A percentile compares a stretch with the other conserved stretches of the same genome.
These are phyloP conservation scores for Canavalia gladiata DNA, from an alignment of 306 rosid species.

Conservation along the genomic window DNA sequence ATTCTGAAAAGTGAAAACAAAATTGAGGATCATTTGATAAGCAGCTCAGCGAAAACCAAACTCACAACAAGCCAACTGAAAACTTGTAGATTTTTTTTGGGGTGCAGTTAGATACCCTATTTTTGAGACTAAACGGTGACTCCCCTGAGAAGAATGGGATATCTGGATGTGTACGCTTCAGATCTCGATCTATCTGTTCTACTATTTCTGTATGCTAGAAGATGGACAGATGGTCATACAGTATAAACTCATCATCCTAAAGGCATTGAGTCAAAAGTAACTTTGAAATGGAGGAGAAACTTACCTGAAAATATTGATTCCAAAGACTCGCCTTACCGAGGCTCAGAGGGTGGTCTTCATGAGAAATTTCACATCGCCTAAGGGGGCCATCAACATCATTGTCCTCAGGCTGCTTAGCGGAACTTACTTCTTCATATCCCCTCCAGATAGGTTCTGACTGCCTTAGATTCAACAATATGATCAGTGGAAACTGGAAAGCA, in stretches of 20 bases:
- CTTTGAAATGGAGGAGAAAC: constrained; percentile 47
- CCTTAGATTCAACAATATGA: constrained; percentile 64
- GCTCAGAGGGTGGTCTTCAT: constrained; percentile 88
- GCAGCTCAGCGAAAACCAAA: constrained; percentile 25
- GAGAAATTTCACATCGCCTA: constrained; percentile 65
- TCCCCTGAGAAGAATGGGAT: constrained; percentile 78
- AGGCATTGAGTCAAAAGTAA: constrained; percentile 29
- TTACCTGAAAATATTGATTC: constrained; percentile 75
- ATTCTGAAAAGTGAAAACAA: not conserved
- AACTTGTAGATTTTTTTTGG: not conserved
- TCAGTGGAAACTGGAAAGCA: constrained; percentile 49
- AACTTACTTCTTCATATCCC: constrained; percentile 52
- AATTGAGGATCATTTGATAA: not conserved
- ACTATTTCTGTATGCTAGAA: constrained; percentile 73
- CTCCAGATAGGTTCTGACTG: constrained; percentile 71
- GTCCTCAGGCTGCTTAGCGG: constrained; percentile 50
- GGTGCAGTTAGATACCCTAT: constrained; percentile 65
- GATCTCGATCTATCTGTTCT: constrained; percentile 86
- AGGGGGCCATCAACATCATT: constrained; percentile 66
- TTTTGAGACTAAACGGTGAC: constrained; percentile 67
- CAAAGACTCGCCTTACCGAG: constrained; percentile 75
- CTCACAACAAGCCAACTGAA: constrained; percentile 24
- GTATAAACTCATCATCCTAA: constrained; percentile 11
- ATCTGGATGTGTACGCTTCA: constrained; percentile 84
- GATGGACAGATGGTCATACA: constrained; percentile 33